These are phyloP conservation scores for Triticum monococcum DNA, from an alignment of 176 grass and related monocot species.

Conservation along the genomic window DNA sequence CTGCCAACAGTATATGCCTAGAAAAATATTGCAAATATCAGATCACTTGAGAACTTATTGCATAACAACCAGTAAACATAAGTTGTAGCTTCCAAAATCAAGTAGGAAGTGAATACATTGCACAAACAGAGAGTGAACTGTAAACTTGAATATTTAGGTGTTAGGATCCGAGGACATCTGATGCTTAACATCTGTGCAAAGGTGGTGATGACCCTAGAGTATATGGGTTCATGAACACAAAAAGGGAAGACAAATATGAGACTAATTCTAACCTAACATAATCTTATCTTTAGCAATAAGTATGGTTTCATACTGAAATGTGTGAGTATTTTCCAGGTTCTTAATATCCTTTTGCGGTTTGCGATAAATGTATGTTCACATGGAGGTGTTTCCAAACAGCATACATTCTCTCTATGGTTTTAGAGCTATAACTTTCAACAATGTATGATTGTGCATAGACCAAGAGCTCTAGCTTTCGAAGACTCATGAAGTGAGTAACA, in stretches of 20 bases:
- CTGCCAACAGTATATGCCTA: constrained; percentile 93
- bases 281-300: constrained; percentile 16
- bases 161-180: background rate
- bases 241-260: background rate
- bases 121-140: background rate
- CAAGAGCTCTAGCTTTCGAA: background rate
- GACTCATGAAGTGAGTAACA: background rate
- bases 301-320: constrained; percentile 9
- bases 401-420: constrained; percentile 7
- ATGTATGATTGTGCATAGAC: background rate
- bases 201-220: background rate
- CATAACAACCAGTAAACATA: background rate
- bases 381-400: constrained; percentile 1
- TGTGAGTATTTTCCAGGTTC: background rate
- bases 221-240: background rate
- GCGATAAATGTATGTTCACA: constrained; percentile 3
- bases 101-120: constrained; percentile 3
- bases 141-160: constrained; percentile 6
- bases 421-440: constrained; percentile 1
- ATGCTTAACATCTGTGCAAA: background rate
- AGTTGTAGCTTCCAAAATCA: background rate
- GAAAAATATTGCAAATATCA: constrained; percentile 24
- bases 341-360: constrained; percentile 3
- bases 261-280: constrained; percentile 4
- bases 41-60: constrained; percentile 15